Conservation (phyloP, 192 early-diverging fungal genomes). For the Entomortierella lignicola region DNA sequence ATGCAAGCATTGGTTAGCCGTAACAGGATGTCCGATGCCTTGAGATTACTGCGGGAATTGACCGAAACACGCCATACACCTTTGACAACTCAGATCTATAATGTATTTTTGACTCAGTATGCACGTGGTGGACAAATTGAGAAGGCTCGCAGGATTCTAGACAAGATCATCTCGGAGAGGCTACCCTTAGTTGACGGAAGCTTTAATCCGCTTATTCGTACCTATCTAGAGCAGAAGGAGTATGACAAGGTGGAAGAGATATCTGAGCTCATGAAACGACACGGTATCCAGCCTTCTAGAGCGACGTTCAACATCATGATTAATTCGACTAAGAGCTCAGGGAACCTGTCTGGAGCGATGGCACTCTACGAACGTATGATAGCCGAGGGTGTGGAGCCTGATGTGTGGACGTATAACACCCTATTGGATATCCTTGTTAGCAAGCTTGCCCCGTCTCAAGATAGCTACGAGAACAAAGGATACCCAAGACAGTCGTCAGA, state of each 20-base stretch:
- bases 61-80: slow-evolving; percentile 14
- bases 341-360: slow-evolving; percentile 17
- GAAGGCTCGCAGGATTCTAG: slow-evolving; percentile 39
- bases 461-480: slow-evolving; percentile 4
- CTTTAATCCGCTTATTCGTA: slow-evolving; percentile 36
- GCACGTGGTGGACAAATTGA: slow-evolving; percentile 33
- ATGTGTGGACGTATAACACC: slow-evolving; percentile 46
- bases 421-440: slow-evolving; percentile 26
- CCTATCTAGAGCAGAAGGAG: slow-evolving; percentile 35
- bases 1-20: slow-evolving; percentile 24
- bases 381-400: slow-evolving; percentile 23
- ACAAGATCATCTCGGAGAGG: slow-evolving; percentile 33
- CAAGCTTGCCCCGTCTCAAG: not conserved
- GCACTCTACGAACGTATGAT: slow-evolving; percentile 35
- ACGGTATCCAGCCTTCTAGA: slow-evolving; percentile 26
- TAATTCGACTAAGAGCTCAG: slow-evolving; percentile 29
- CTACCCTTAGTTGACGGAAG: slow-evolving; percentile 35
- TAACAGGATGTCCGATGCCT: slow-evolving; percentile 35
- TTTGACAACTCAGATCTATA: slow-evolving; percentile 40
- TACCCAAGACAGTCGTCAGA: slow-evolving; percentile 4
- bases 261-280: slow-evolving; percentile 26
- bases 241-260: slow-evolving; percentile 34
- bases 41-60: slow-evolving; percentile 32
- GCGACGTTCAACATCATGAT: slow-evolving; percentile 51
- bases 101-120: slow-evolving; percentile 47